Conservation (phyloP, 257 asterid genomes). For the Solanum appendiculatum region DNA sequence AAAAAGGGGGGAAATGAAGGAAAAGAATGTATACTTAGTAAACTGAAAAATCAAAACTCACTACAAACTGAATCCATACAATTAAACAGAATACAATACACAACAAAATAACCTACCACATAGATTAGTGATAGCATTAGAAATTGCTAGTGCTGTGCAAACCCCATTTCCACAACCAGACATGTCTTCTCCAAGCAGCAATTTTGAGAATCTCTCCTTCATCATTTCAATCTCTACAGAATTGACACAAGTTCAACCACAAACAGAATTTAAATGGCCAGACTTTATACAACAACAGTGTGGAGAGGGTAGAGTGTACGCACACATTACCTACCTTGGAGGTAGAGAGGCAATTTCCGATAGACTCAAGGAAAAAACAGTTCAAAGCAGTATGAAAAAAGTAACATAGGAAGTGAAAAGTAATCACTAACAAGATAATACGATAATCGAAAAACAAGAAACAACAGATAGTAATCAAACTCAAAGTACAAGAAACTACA, state of each 20-base stretch:
- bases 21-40: not conserved
- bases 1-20: not conserved
- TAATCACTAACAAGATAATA: not conserved
- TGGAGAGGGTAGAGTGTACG: not conserved
- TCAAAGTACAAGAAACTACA: not conserved
- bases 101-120: conserved; percentile 38
- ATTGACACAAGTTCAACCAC: not conserved
- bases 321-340: not conserved
- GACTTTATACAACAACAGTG: not conserved
- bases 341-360: not conserved
- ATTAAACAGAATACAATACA: not conserved
- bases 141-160: conserved; percentile 68
- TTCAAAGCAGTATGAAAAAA: not conserved
- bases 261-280: not conserved
- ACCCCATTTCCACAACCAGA: conserved; percentile 89
- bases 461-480: not conserved
- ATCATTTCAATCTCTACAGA: conserved; percentile 60
- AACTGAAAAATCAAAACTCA: not conserved
- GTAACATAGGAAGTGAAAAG: not conserved
- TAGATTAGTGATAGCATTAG: conserved; percentile 90
- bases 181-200: conserved; percentile 91
- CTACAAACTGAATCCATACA: not conserved
- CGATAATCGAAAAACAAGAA: not conserved
- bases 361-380: not conserved
- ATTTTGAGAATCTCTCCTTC: conserved; percentile 73